phyloP scores from a whole-genome alignment of 768 basidiomycete species.

The Calocybe gangraenosa region DNA sequence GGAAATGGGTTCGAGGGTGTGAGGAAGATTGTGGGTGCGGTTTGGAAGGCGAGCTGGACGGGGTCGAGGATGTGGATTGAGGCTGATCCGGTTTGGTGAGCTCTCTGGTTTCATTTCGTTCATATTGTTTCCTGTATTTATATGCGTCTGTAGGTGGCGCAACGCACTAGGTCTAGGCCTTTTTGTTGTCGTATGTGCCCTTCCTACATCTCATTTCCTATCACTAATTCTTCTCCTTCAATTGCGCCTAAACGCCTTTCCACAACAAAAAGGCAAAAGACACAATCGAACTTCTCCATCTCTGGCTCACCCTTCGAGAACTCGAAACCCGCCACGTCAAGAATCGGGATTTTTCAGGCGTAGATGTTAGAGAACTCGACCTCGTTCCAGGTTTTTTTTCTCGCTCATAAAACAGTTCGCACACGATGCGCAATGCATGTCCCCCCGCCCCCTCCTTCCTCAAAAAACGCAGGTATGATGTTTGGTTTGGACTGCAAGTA shows the following conservation, averaged over 20 bases:
- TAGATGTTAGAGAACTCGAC: constrained; percentile 65
- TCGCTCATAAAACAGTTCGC: too few species aligned
- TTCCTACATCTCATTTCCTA: too few species aligned
- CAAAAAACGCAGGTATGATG: too few species aligned
- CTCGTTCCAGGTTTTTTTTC: constrained; percentile 39
- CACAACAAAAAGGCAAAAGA: constrained; percentile 60
- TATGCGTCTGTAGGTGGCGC: constrained; percentile 45
- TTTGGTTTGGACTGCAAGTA: too few species aligned
- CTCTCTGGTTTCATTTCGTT: constrained; percentile 1
- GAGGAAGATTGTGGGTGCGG: constrained; percentile 25
- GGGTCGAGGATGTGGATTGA: constrained; percentile 61
- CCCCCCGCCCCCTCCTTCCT: too few species aligned
- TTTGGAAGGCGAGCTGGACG: constrained; percentile 42
- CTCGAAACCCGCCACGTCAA: constrained; percentile 65
- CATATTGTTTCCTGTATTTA: constrained; percentile 2
- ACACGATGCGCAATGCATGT: too few species aligned
- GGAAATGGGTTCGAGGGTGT: constrained; percentile 14
- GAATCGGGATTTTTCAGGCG: constrained; percentile 66
- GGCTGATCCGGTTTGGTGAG: constrained; percentile 70
- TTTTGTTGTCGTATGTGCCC: constrained; percentile 54
- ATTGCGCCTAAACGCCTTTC: neutral
- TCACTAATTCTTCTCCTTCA: too few species aligned
- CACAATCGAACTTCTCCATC: constrained; percentile 59
- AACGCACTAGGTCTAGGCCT: constrained; percentile 66
- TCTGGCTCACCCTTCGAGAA: constrained; percentile 69